phyloP scores from a whole-genome alignment of 2,329 filamentous ascomycete genomes.

The Hypoxylon sp. region DNA sequence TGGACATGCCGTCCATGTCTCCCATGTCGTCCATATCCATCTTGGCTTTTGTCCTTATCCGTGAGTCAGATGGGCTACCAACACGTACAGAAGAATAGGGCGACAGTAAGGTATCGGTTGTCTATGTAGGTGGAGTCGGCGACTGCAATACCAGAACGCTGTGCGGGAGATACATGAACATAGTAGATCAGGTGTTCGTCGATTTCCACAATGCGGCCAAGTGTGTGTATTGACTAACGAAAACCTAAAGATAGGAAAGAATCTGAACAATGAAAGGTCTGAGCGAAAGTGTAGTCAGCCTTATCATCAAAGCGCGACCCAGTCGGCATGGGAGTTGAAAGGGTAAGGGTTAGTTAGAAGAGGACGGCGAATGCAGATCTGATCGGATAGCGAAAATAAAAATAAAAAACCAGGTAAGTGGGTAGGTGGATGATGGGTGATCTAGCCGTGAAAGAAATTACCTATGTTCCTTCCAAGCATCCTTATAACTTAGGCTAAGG shows the following conservation, averaged over 20 bases:
- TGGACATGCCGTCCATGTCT: constrained; percentile 47
- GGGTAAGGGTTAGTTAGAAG: not conserved
- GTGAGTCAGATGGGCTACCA: not conserved
- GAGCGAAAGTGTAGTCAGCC: too few relatives aligned
- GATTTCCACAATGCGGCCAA: too few relatives aligned
- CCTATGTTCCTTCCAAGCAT: constrained; percentile 4
- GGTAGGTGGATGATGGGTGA: not conserved
- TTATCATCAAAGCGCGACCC: not conserved
- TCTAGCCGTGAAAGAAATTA: not conserved
- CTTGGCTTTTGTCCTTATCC: constrained; percentile 1
- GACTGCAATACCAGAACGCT: not conserved
- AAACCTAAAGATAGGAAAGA: too few relatives aligned
- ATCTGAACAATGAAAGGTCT: not conserved
- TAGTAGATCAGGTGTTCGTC: constrained; percentile 6
- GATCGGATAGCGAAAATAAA: not conserved
- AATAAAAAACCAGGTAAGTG: not conserved
- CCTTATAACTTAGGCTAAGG: constrained; percentile 24
- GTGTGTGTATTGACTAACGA: too few relatives aligned
- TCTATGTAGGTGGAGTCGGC: not conserved
- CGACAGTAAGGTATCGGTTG: not conserved
- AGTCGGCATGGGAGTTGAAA: not conserved
- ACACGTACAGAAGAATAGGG: not conserved
- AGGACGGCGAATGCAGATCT: not conserved
- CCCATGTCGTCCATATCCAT: constrained; percentile 29
- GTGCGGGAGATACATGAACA: constrained; percentile 3